These are phyloP conservation scores for Chalciporus pseudorubinellus DNA, from an alignment of 768 basidiomycete genomes.

Conservation along the genomic window DNA sequence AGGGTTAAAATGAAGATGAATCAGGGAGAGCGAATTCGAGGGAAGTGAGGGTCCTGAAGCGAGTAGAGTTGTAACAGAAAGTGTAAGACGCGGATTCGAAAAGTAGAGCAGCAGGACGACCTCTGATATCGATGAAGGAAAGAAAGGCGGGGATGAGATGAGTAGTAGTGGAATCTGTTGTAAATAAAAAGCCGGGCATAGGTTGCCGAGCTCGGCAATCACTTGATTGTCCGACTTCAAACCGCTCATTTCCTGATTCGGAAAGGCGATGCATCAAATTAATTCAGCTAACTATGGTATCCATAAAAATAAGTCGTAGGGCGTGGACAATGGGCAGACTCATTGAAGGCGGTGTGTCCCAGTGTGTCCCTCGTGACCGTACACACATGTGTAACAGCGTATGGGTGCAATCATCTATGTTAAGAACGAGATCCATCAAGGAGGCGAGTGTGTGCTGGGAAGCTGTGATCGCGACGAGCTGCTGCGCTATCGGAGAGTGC, in stretches of 20 bases:
- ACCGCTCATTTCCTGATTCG: constrained; percentile 30
- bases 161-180: constrained; percentile 36
- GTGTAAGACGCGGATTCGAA: constrained; percentile 4
- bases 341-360: constrained; percentile 17
- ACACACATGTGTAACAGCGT: constrained; percentile 16
- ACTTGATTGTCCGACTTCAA: constrained; percentile 35
- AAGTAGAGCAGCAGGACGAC: constrained; percentile 13
- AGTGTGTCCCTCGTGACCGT: constrained; percentile 21
- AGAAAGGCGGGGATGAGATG: constrained; percentile 30
- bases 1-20: constrained; percentile 31
- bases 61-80: constrained; percentile 1
- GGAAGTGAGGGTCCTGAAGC: background rate
- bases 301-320: constrained; percentile 4
- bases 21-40: constrained; percentile 10
- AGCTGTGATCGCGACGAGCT: background rate
- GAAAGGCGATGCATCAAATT: constrained; percentile 26
- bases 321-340: constrained; percentile 20
- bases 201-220: constrained; percentile 39
- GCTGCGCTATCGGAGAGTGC: background rate
- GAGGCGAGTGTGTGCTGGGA: background rate
- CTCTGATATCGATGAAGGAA: constrained; percentile 31
- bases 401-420: constrained; percentile 22
- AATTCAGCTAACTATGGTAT: constrained; percentile 15
- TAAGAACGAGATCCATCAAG: background rate
- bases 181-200: constrained; percentile 38